Evolutionary conservation across 2,329 filamentous ascomycete genomes (phyloP).

Genomic region (Aspergillus fumigatus): DNA sequence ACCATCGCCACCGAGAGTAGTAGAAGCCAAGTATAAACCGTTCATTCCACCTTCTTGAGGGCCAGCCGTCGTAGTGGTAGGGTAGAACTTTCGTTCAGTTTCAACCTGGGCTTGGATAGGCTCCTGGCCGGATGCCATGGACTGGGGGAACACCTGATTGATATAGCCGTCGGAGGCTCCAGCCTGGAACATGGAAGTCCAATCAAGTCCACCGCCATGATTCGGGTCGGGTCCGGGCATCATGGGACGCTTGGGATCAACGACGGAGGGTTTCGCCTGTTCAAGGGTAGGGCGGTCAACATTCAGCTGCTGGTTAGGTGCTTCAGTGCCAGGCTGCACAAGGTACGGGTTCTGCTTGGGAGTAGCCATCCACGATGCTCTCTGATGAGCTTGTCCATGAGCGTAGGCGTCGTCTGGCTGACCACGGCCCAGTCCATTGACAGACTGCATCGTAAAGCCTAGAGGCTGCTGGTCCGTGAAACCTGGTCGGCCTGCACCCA

Average conservation of each 20-base stretch:
- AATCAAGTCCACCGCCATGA: constrained; percentile 60
- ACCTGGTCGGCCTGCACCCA: constrained; percentile 35
- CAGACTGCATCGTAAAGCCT: constrained; percentile 40
- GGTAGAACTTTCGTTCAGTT: constrained; percentile 52
- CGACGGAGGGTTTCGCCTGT: constrained; percentile 39
- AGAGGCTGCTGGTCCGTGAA: constrained; percentile 41
- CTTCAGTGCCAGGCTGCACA: constrained; percentile 39
- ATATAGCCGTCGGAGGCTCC: constrained; percentile 64
- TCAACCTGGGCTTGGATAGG: constrained; percentile 62
- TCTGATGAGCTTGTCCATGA: constrained; percentile 35
- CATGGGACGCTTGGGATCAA: constrained; percentile 43
- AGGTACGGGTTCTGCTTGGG: constrained; percentile 43
- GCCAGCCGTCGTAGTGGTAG: constrained; percentile 37
- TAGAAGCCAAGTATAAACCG: constrained; percentile 45
- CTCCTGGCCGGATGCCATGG: constrained; percentile 65
- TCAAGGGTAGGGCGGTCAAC: constrained; percentile 41
- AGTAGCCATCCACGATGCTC: constrained; percentile 41
- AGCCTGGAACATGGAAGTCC: constrained; percentile 73
- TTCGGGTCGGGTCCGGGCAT: constrained; percentile 60
- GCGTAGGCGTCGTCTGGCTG: constrained; percentile 32
- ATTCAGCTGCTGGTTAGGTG: constrained; percentile 39
- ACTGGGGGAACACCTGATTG: constrained; percentile 59
- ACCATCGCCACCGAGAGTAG: constrained; percentile 45
- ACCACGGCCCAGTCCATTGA: constrained; percentile 40
- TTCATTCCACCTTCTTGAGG: constrained; percentile 43